Percentiles rank a stretch among this genome's conserved stretches.
Evolutionary conservation across 139 green algal species (phyloP).

Genomic region (Trebouxia sp.): DNA sequence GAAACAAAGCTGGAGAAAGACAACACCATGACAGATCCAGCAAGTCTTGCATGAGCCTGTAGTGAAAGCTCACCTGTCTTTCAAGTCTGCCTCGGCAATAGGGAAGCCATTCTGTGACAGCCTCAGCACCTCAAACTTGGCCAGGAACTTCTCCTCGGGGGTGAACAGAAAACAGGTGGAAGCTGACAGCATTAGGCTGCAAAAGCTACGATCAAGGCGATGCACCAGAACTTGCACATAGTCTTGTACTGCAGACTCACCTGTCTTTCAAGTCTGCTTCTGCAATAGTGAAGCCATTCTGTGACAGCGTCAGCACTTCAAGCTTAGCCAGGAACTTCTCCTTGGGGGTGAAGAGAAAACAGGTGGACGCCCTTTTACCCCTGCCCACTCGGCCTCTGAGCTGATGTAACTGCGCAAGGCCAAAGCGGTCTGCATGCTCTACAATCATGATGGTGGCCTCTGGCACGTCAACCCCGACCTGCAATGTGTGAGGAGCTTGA

Average conservation of each 20-base stretch:
- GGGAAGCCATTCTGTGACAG: constrained; percentile 66
- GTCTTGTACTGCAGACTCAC: constrained; percentile 13
- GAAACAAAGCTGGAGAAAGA: too few relatives aligned
- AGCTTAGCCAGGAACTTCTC: constrained; percentile 34
- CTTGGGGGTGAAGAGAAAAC: constrained; percentile 35
- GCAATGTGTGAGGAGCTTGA: neutral
- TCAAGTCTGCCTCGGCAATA: constrained; percentile 83
- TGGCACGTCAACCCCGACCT: constrained; percentile 87
- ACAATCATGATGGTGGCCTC: constrained; percentile 90
- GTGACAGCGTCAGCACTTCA: constrained; percentile 58
- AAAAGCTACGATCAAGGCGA: too few relatives aligned
- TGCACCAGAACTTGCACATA: neutral
- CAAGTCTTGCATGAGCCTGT: too few relatives aligned
- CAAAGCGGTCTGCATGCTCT: constrained; percentile 93
- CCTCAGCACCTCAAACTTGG: constrained; percentile 62
- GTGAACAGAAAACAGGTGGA: constrained; percentile 36
- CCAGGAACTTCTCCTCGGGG: neutral
- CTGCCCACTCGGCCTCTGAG: constrained; percentile 68
- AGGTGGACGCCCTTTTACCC: constrained; percentile 14
- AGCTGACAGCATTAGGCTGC: neutral
- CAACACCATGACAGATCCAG: neutral
- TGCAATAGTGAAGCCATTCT: constrained; percentile 80
- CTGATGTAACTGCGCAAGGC: constrained; percentile 94
- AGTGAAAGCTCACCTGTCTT: constrained; percentile 57
- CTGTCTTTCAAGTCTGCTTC: constrained; percentile 76